Conservation (phyloP, 805 yeast species). For the Myxozyma neotropica region DNA sequence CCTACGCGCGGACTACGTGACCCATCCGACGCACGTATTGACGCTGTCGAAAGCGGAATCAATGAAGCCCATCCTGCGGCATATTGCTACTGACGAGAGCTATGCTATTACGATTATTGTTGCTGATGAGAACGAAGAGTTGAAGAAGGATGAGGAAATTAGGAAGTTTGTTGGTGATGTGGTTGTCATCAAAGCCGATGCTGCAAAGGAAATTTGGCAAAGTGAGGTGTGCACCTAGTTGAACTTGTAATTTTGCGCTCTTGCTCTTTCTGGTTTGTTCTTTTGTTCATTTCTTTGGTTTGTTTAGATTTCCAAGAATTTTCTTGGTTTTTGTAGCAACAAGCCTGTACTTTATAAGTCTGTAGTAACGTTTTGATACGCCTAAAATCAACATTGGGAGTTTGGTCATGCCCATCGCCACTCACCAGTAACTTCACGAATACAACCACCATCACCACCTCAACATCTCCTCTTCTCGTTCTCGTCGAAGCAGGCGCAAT, state of each 20-base stretch:
- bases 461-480: too few relatives aligned
- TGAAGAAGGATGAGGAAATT: conserved; percentile 16
- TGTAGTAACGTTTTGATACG: too few relatives aligned
- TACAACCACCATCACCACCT: too few relatives aligned
- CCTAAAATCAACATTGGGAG: too few relatives aligned
- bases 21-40: conserved; percentile 23
- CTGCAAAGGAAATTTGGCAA: conserved; percentile 7
- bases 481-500: too few relatives aligned
- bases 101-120: conserved; percentile 17
- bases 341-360: background rate
- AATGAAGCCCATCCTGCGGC: conserved; percentile 27
- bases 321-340: too few relatives aligned
- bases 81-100: conserved; percentile 20
- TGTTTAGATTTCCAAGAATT: too few relatives aligned
- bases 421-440: too few relatives aligned
- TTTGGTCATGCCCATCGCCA: too few relatives aligned
- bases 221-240: background rate
- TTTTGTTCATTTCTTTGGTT: too few relatives aligned
- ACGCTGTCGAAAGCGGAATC: conserved; percentile 19
- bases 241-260: background rate
- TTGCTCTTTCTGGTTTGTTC: too few relatives aligned
- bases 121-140: conserved; percentile 2
- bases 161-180: conserved; percentile 24
- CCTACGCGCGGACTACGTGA: conserved; percentile 15
- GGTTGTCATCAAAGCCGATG: conserved; percentile 7